Base-by-base conservation (phyloP, 345 rosid species). In the Turritis glabra region DNA sequence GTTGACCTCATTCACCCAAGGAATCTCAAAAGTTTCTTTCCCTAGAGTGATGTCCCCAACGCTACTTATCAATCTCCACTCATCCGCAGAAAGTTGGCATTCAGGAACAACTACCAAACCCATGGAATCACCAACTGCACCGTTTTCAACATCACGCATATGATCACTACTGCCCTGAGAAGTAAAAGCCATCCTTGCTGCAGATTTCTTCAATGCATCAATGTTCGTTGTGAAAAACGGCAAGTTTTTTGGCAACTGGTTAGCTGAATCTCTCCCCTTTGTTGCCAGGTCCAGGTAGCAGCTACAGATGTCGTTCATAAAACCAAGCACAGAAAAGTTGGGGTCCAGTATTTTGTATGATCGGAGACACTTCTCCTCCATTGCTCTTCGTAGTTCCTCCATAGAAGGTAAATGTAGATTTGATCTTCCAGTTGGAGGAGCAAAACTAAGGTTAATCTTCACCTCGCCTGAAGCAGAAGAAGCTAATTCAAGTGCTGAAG, bases 391-490 rank as follows among this genome's bases (percentile, higher is more conserved):
- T 69, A 91, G 87, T 41, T 85, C 90, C 70, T 91, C 92, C 75
- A 83, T 72, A 79, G 79, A 83, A 79, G 95, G 95, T 84, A 86
- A 70, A 63, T 75, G 89, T 53, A 79, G 76, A 75, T 79, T 83
- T 35, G 85, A 80, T 43, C 83, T 84, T 80, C 84, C 88, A 79
- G 80, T 64, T 73, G 85, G 67, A 81, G 87, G 81, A 78, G 80
- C 73, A 84, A 84, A 94, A 77, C 85, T 87, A 43, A 94, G 74
- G 81, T 83, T 87, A 73, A 91, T 79, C 85, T 90, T 90, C 84
- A 91, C 97, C 82, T 90, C 98, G 79, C 97, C 97, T 64, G 64
- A 68, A 25, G 85, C 66, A 5, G 93, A 87, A 69, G 97, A 85
- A 47, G 97, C 96, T 69, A 91, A 82, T 76, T 91, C 92, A 65